These are phyloP conservation scores for Colletotrichum sojae DNA, from an alignment of 2,329 filamentous ascomycete species.

Conservation along the genomic window DNA sequence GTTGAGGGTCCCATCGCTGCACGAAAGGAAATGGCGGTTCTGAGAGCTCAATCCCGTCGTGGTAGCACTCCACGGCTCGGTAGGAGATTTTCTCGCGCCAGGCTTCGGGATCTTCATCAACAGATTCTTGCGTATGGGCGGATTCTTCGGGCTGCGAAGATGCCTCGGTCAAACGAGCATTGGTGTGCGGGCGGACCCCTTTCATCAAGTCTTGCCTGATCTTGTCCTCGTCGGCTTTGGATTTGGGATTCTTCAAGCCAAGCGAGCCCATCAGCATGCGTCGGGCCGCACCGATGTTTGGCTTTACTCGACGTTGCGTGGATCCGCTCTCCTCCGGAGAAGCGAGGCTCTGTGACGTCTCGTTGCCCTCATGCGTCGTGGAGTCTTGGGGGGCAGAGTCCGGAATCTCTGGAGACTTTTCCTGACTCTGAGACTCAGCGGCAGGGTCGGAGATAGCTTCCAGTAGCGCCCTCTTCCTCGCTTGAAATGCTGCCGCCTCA, in stretches of 20 bases:
- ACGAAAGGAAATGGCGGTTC: slow-evolving; percentile 91
- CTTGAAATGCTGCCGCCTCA: slow-evolving; percentile 49
- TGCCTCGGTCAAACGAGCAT: slow-evolving; percentile 42
- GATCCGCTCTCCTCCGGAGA: slow-evolving; percentile 22
- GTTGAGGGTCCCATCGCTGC: slow-evolving; percentile 89
- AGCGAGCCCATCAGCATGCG: slow-evolving; percentile 81
- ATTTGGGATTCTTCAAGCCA: slow-evolving; percentile 78
- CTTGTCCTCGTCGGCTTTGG: slow-evolving; percentile 76
- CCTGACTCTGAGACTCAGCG: not conserved
- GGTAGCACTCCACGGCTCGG: slow-evolving; percentile 85
- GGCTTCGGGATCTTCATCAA: slow-evolving; percentile 67
- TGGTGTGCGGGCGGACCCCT: slow-evolving; percentile 57
- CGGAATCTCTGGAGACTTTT: slow-evolving; percentile 5
- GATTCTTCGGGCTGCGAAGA: slow-evolving; percentile 26
- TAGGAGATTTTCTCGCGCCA: slow-evolving; percentile 84
- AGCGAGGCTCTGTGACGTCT: not conserved
- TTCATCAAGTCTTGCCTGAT: slow-evolving; percentile 73
- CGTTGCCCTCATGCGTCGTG: not conserved
- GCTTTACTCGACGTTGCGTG: slow-evolving; percentile 49
- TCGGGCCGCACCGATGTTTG: slow-evolving; percentile 71
- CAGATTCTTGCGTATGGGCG: slow-evolving; percentile 23
- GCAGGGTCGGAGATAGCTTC: slow-evolving; percentile 42
- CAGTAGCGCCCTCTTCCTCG: slow-evolving; percentile 59
- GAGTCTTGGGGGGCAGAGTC: slow-evolving; percentile 17
- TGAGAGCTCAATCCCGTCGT: slow-evolving; percentile 77